Evolutionary conservation across 139 green algal genomes (phyloP).

Genomic region (Tetratostichococcus sp.): DNA sequence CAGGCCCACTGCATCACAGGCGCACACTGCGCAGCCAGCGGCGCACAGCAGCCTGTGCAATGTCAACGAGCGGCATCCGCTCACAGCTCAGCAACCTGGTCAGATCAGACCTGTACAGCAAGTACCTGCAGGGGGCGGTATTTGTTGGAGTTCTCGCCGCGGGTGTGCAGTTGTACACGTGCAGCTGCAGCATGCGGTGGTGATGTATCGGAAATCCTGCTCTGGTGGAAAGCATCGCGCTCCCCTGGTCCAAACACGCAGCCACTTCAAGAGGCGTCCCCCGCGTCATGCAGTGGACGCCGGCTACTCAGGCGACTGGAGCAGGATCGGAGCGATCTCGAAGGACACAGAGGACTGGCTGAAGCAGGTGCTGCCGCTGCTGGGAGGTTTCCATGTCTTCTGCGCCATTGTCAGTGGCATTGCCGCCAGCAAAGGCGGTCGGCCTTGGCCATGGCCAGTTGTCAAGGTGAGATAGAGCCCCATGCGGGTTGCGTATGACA

Average conservation of each 20-base stretch:
- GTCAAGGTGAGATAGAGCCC: too few relatives aligned
- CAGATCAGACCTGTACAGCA: not conserved
- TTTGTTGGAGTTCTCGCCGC: conserved; percentile 2
- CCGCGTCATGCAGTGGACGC: conserved; percentile 19
- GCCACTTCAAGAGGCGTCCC: too few relatives aligned
- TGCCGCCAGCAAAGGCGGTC: not conserved
- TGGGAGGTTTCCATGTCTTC: conserved; percentile 1
- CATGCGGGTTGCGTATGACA: too few relatives aligned
- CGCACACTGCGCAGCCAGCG: not conserved
- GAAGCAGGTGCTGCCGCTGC: not conserved
- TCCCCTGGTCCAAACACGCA: too few relatives aligned
- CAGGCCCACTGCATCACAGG: too few relatives aligned
- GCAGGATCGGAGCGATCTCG: conserved; percentile 16
- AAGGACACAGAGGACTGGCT: conserved; percentile 13
- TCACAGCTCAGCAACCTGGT: not conserved
- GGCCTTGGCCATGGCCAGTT: not conserved
- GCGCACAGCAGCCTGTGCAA: too few relatives aligned
- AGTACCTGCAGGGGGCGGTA: conserved; percentile 8
- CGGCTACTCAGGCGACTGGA: conserved; percentile 21
- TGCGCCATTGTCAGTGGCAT: not conserved
- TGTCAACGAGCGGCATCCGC: not conserved
- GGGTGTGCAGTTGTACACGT: too few relatives aligned
- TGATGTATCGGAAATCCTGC: too few relatives aligned
- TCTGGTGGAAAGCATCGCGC: too few relatives aligned
- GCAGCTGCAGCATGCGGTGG: too few relatives aligned